Base-by-base conservation (phyloP, 2,329 filamentous ascomycete genomes). In the Fusarium aywerte region DNA sequence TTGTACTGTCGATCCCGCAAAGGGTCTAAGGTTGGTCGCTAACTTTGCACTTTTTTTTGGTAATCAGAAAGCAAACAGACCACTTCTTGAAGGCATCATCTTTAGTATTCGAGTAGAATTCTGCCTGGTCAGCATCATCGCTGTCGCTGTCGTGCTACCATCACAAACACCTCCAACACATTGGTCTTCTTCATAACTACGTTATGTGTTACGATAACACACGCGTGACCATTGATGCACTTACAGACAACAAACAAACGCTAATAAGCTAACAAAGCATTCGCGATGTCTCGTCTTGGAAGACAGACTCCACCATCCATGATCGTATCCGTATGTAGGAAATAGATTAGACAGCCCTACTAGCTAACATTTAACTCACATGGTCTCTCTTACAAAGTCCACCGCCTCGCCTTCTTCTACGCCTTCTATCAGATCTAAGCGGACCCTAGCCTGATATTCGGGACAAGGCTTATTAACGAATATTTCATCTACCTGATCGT, bases 381-480 rank as follows among this genome's bases (percentile, higher is more conserved):
- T 43, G n/a, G 27, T 15, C 21, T 23, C 12, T n/a, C 23, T 45
- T 20, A 31, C 27, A 47, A 50, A 36, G 38, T 44, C 62, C 66
- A 68, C 65, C 65, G 56, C 61, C 64, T 51, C 59, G 42, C 52
- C 40, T 54, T 68, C 35, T 68, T 68, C 65, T 60, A 50, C 60
- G 58, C 49, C 59, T 63, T 63, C 48, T 42, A 56, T 68, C 50
- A 62, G 65, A 68, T 68, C 65, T 68, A 48, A 62, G 65, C 65
- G 65, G 65, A 55, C 50, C 58, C 60, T 66, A 54, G 55, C 60
- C 55, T 58, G 38, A 52, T 52, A 50, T 43, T 62, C 65, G 61
- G 65, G 56, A 68, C 57, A 40, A 33, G 31, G 39, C 50, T 65
- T 32, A 32, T 56, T 42, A 44, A 35, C 21, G 13, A 29, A n/a